Evolutionary conservation across 345 rosid species (phyloP).

Genomic region (Populus euphratica): DNA sequence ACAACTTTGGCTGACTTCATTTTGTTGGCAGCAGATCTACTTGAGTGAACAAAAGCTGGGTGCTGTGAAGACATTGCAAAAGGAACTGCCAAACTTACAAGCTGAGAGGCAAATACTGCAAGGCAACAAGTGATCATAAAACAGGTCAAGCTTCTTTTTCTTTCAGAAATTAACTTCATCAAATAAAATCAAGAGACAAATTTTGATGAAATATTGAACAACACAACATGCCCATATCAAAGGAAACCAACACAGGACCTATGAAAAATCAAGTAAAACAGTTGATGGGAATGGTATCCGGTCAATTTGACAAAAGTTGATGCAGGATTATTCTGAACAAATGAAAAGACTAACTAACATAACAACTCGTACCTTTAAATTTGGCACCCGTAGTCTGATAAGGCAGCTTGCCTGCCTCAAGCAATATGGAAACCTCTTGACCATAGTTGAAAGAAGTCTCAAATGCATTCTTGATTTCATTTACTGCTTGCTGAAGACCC

Average conservation of each 20-base stretch:
- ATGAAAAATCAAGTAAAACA: too few relatives aligned
- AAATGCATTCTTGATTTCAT: background rate
- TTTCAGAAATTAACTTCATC: too few relatives aligned
- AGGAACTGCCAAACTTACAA: background rate
- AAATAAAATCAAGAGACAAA: too few relatives aligned
- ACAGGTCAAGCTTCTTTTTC: too few relatives aligned
- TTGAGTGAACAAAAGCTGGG: background rate
- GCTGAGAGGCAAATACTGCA: background rate
- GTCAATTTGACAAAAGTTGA: too few relatives aligned
- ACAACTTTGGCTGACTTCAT: background rate
- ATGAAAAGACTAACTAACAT: too few relatives aligned
- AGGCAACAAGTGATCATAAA: background rate
- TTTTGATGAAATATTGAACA: too few relatives aligned
- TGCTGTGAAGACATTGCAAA: background rate
- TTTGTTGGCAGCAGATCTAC: background rate
- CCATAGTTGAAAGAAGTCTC: background rate
- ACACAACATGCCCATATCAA: too few relatives aligned
- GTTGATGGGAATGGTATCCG: too few relatives aligned
- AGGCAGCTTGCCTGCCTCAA: background rate
- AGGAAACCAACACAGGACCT: too few relatives aligned
- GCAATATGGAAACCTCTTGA: background rate
- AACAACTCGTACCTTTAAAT: background rate
- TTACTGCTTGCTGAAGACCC: background rate
- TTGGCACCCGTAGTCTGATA: background rate
- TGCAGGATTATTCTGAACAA: too few relatives aligned